Base-by-base conservation (phyloP, 1,284 basidiomycete species). In the Phylloporus sp. region DNA sequence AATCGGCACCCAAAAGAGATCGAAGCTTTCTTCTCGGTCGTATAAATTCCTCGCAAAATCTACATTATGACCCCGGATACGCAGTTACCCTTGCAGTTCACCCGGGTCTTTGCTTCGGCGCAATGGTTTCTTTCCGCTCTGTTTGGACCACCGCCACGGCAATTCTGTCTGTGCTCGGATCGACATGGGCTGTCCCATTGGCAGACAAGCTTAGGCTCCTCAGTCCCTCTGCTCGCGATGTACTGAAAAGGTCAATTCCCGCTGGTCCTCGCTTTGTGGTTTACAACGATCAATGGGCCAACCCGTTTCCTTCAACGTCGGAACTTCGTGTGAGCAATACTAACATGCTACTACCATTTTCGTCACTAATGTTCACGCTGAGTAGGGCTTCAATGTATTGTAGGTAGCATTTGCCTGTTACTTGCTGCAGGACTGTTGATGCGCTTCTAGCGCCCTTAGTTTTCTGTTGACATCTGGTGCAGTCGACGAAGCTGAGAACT, bases 381-480 rank as follows among this genome's bases (percentile, higher is more conserved):
- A 12, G 2, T 27, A 82, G 81, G 82, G 84, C 6, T 84, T 75
- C 73, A 84, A 81, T 66, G 83, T 84, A 43, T 85, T 85, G 77
- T 78, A 27, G 17, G 53, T 55, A 29, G 27, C 19, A 8, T 23
- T 29, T 14, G 20, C 29, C 14, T 41, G 37, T n/a, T 5, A 7
- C 14, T 14, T 59, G 14, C n/a, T 39, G 52, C 29, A 15, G 8
- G 12, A 10, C 19, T 3, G 17, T 55, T 68, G 23, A 68, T 12
- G 7, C 37, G 20, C 56, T 39, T 39, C 35, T 32, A 88, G 86
- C 68, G 77, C 83, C 15, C 75, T 89, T 25, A 83, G 84, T 20
- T 89, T 88, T 77, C 80, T 88, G 61, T 75, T 87, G 12, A 70
- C 80, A 6, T 80, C 78, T 66, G 88, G 88, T n/a, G 77, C 86